These are phyloP conservation scores for Primulina eburnea DNA, from an alignment of 257 asterid genomes.

Conservation along the genomic window DNA sequence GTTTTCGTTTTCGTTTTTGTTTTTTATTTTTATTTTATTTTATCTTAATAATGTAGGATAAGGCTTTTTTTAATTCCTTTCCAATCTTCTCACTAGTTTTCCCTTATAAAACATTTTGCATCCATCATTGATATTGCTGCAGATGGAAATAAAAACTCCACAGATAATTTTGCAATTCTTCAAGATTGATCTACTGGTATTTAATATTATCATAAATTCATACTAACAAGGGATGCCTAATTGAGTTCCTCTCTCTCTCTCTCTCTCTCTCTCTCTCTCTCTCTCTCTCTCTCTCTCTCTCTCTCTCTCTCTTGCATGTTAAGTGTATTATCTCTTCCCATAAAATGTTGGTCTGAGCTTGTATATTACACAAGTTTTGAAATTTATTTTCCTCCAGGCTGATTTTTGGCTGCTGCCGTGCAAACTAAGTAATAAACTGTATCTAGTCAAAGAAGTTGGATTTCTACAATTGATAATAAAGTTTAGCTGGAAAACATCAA, in stretches of 20 bases:
- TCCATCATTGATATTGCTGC: neutral
- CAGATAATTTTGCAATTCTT: slow-evolving; percentile 9
- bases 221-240: neutral
- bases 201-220: neutral
- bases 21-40: too few species aligned
- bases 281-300: neutral
- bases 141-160: neutral
- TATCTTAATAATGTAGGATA: neutral
- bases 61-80: slow-evolving; percentile 4
- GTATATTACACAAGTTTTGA: neutral
- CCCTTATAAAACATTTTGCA: slow-evolving; percentile 20
- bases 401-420: slow-evolving; percentile 13
- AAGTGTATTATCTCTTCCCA: slow-evolving; percentile 13
- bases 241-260: slow-evolving; percentile 2
- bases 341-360: slow-evolving; percentile 5
- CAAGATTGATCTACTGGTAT: neutral
- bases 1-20: neutral
- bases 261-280: neutral
- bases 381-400: slow-evolving; percentile 7
- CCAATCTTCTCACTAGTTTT: neutral
- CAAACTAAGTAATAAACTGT: neutral
- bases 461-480: slow-evolving; percentile 15
- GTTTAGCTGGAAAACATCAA: neutral
- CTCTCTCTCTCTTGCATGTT: neutral
- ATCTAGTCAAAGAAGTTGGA: slow-evolving; percentile 15